Base-by-base conservation (phyloP, 495 filamentous ascomycete species). In the Hypoxylon lienhwacheense region DNA sequence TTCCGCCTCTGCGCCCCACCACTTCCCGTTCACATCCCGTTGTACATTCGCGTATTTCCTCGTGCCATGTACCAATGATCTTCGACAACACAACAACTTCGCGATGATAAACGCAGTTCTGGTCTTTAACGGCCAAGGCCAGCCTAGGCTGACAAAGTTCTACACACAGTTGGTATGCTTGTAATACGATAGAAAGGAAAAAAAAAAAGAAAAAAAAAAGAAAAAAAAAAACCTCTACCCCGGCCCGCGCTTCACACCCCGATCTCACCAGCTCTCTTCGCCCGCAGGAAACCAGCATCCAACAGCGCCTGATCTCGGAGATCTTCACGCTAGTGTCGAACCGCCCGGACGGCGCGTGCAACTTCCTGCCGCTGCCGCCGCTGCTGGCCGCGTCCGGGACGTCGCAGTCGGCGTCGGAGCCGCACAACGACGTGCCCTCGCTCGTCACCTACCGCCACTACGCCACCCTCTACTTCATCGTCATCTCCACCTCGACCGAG, bases 371-470 rank as follows among this genome's bases (percentile, higher is more conserved):
- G 10, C 70, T 76, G 12, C 72, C 75, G 7, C 79, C 77, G 7
- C 71, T 79, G 31, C 78, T 78, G 47, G 71, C 75, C 25, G 69
- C 74, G 8, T 77, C 75, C 2, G 72, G 69, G 25, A 73, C 74
- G 4, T 72, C 70, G 49, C 79, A 79, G 54, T 82, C 87, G 55
- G 77, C 84, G 21, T 79, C 85, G 45, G 75, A 76, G 64, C 82
- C 78, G 3, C 82, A 89, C 66, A 89, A 86, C 64, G 93, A 97
- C 69, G 84, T 89, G 5, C 95, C 95, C 15, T 89, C 88, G n/a
- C 87, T 96, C 53, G 86, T 98, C 14, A 97, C 95, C 16, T 98
- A 98, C 81, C 91, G 93, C 7, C 88, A 95, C 81, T 98, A 97
- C 62, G 93, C 93, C 3, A 98, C 93, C 0, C 86, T 98, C 20